Percentiles rank a stretch among this genome's conserved stretches.
Evolutionary conservation across 106 monocot species (phyloP).

Genomic region (Dendrobium nobile): DNA sequence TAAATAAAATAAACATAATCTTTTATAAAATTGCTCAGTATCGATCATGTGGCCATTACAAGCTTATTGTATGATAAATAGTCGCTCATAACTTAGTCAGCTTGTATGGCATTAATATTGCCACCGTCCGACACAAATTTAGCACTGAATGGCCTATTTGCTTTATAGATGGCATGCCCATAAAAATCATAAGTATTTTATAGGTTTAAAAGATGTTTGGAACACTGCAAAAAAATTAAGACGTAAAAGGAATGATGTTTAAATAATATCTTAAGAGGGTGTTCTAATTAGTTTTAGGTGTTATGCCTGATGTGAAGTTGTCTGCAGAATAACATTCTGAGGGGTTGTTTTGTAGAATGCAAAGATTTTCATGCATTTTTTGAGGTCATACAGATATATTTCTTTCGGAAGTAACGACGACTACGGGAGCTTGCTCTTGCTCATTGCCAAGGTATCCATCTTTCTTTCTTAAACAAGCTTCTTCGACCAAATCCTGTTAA

Average conservation of each 20-base stretch:
- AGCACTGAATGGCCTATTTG: constrained; percentile 19
- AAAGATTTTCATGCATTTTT: not conserved
- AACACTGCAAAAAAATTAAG: not conserved
- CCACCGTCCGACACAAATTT: constrained; percentile 8
- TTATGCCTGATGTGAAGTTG: not conserved
- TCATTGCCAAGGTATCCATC: too few species aligned
- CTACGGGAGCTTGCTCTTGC: too few species aligned
- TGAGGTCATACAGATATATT: too few species aligned
- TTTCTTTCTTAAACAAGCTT: too few species aligned
- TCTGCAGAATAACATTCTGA: not conserved
- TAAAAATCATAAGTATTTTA: not conserved
- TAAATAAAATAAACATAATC: not conserved
- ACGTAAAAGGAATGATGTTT: not conserved
- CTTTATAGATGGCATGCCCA: constrained; percentile 33
- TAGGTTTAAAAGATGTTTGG: not conserved
- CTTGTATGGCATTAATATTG: not conserved
- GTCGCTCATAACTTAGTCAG: not conserved
- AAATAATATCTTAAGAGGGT: not conserved
- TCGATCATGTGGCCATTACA: not conserved
- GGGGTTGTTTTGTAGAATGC: not conserved
- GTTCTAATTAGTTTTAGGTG: not conserved
- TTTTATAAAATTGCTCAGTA: not conserved
- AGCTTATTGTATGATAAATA: constrained; percentile 3
- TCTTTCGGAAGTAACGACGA: too few species aligned
- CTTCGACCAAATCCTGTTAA: too few species aligned